Percentiles rank a stretch among this genome's conserved stretches.
Evolutionary conservation across 1,284 basidiomycete genomes (phyloP).

Genomic region (Tetrapyrgos nigripes): DNA sequence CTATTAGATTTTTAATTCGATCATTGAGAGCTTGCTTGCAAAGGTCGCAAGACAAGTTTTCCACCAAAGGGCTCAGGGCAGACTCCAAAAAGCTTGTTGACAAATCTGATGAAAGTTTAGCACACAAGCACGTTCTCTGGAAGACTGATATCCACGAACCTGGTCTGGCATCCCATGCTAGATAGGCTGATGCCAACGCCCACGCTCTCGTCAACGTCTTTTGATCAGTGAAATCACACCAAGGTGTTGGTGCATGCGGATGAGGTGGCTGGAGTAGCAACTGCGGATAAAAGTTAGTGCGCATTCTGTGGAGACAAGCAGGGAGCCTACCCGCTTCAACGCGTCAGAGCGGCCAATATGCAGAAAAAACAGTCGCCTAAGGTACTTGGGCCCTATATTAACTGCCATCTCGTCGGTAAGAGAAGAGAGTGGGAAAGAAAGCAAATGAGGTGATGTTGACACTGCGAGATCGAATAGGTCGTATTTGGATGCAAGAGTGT

Average conservation of each 20-base stretch:
- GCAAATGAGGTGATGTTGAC: conserved; percentile 62
- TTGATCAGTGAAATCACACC: conserved; percentile 66
- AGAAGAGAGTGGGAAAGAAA: conserved; percentile 60
- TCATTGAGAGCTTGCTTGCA: conserved; percentile 67
- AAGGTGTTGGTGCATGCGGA: conserved; percentile 61
- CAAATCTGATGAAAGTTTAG: conserved; percentile 47
- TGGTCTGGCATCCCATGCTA: conserved; percentile 72
- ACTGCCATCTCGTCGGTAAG: conserved; percentile 66
- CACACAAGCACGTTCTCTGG: neutral
- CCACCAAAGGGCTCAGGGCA: conserved; percentile 61
- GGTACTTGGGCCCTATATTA: conserved; percentile 58
- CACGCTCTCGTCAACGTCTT: conserved; percentile 69
- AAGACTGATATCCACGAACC: conserved; percentile 42
- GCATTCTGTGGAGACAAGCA: conserved; percentile 61
- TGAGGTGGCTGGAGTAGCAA: conserved; percentile 64
- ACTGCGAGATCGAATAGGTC: conserved; percentile 66
- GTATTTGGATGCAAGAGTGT: conserved; percentile 61
- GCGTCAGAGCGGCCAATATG: conserved; percentile 38
- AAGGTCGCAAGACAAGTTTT: conserved; percentile 64
- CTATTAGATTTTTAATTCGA: conserved; percentile 69
- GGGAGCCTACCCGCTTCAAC: conserved; percentile 28
- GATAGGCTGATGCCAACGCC: conserved; percentile 70
- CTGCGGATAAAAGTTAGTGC: conserved; percentile 49
- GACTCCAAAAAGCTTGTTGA: conserved; percentile 67
- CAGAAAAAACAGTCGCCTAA: conserved; percentile 49